These are phyloP conservation scores for Suillus brevipes DNA, from an alignment of 768 basidiomycete species.

Conservation along the genomic window DNA sequence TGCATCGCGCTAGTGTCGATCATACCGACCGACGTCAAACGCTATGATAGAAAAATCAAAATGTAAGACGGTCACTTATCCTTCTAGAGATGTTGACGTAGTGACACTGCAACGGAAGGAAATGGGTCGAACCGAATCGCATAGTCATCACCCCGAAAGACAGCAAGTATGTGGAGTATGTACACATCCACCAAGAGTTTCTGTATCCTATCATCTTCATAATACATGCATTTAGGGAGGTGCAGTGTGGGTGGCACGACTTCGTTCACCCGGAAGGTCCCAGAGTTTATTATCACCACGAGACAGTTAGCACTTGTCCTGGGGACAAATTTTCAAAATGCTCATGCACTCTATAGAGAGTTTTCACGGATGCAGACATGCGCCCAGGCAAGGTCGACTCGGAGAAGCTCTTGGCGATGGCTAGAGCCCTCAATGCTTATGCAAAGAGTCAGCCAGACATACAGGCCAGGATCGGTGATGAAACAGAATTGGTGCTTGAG, in stretches of 20 bases:
- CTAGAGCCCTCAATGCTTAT: neutral
- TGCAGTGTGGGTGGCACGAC: conserved; percentile 37
- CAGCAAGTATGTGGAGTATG: neutral
- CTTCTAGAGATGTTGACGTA: neutral
- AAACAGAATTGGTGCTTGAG: conserved; percentile 13
- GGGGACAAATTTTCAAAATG: neutral
- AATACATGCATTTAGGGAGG: neutral
- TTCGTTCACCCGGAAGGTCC: conserved; percentile 32
- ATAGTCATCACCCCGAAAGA: neutral
- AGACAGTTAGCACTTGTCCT: conserved; percentile 15
- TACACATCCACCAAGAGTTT: neutral
- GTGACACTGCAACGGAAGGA: neutral
- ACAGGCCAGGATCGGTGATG: neutral
- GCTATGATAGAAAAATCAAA: neutral
- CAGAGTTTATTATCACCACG: conserved; percentile 24
- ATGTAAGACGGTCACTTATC: neutral
- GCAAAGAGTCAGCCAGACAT: neutral
- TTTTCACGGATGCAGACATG: conserved; percentile 15
- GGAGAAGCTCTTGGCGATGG: neutral
- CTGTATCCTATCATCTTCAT: neutral
- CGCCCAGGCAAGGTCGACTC: neutral
- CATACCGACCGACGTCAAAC: conserved; percentile 1
- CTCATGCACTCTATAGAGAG: conserved; percentile 2
- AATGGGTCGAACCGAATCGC: neutral
- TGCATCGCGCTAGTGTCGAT: neutral